phyloP scores from a whole-genome alignment of 2,329 filamentous ascomycete genomes.

The Rutstroemia sp. region DNA sequence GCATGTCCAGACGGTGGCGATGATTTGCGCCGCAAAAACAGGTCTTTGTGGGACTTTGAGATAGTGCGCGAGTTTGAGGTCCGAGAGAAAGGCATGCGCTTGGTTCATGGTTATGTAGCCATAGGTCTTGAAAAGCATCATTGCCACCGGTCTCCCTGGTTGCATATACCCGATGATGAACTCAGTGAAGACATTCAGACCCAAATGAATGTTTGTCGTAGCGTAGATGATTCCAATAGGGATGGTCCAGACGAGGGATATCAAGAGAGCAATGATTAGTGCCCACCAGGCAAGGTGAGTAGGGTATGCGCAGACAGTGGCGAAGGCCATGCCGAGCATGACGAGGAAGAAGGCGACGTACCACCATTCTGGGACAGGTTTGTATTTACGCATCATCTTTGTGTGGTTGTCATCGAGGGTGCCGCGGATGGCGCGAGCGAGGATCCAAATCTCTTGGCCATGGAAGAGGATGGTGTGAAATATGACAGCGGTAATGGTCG shows the following conservation, averaged over 20 bases:
- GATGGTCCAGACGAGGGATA: conserved; percentile 33
- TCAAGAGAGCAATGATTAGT: conserved; percentile 22
- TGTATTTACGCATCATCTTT: conserved; percentile 50
- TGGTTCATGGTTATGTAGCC: conserved; percentile 13
- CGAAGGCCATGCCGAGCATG: conserved; percentile 37
- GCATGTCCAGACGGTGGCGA: conserved; percentile 58
- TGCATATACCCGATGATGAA: conserved; percentile 68
- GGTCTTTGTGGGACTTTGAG: conserved; percentile 55
- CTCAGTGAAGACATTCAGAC: conserved; percentile 67
- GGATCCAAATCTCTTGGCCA: conserved; percentile 55
- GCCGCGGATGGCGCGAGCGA: conserved; percentile 57
- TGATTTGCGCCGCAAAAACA: conserved; percentile 59
- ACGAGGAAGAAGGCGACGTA: conserved; percentile 39
- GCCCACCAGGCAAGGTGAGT: conserved; percentile 21
- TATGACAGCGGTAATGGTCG: conserved; percentile 60
- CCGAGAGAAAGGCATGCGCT: conserved; percentile 13
- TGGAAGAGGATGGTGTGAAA: conserved; percentile 63
- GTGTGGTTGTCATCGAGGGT: conserved; percentile 31
- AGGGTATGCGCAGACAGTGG: conserved; percentile 10
- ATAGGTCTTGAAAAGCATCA: conserved; percentile 62
- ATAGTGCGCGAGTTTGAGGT: conserved; percentile 44
- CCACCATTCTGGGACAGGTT: conserved; percentile 50
- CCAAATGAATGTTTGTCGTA: conserved; percentile 62
- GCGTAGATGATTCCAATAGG: conserved; percentile 65
- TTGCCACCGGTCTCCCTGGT: conserved; percentile 60